Percentiles rank a stretch among this genome's conserved stretches.
Conservation (phyloP, 345 rosid species). For the Aquilaria yunnanensis region DNA sequence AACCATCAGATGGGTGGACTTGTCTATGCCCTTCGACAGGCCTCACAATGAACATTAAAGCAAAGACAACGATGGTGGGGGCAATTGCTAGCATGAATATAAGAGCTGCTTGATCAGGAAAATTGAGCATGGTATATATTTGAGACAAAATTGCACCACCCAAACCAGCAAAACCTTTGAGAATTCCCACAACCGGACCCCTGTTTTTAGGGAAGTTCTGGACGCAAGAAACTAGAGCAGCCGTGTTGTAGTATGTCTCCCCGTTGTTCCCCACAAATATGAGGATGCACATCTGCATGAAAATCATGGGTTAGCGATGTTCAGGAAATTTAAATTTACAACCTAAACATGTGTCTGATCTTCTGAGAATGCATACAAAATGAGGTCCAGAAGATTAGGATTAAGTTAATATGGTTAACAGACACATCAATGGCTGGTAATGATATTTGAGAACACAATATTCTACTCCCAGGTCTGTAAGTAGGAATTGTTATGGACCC, state of each 20-base stretch:
- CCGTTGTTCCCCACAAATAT: slow-evolving; percentile 89
- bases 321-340: too few species aligned
- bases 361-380: too few species aligned
- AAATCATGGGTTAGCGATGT: too few species aligned
- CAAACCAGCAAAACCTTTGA: slow-evolving; percentile 92
- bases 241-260: slow-evolving; percentile 89
- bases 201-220: slow-evolving; percentile 89
- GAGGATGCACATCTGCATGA: slow-evolving; percentile 75
- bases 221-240: slow-evolving; percentile 81
- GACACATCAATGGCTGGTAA: too few species aligned
- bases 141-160: slow-evolving; percentile 91
- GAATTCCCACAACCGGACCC: slow-evolving; percentile 91
- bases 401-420: too few species aligned
- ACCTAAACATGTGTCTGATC: too few species aligned
- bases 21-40: slow-evolving; percentile 92
- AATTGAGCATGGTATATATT: slow-evolving; percentile 59
- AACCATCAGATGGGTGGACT: slow-evolving; percentile 50
- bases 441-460: too few species aligned
- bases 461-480: too few species aligned
- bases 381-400: too few species aligned
- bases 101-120: slow-evolving; percentile 73
- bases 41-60: slow-evolving; percentile 70
- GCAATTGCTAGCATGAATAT: slow-evolving; percentile 90
- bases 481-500: too few species aligned
- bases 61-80: slow-evolving; percentile 62